A percentile compares a stretch with the other conserved stretches of the same genome.
These are phyloP conservation scores for Candida golubevii DNA, from an alignment of 805 yeast species.

Conservation along the genomic window DNA sequence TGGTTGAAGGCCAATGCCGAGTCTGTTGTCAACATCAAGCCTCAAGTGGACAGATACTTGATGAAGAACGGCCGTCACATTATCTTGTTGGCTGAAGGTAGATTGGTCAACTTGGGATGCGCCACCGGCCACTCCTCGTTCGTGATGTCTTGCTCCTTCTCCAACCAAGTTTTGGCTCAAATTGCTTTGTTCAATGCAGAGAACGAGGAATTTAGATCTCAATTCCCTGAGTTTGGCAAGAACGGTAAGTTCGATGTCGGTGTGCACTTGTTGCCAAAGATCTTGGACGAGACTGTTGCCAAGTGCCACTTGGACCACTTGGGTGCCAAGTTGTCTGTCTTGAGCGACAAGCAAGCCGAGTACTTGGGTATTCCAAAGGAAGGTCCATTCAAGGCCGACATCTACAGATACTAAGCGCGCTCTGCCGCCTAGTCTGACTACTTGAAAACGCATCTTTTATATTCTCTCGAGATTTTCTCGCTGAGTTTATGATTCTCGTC, in stretches of 20 bases:
- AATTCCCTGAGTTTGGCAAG: constrained; percentile 86
- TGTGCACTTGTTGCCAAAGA: constrained; percentile 96
- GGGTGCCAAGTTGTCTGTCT: constrained; percentile 79
- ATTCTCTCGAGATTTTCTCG: background rate
- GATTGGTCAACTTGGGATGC: constrained; percentile 98
- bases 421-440: background rate
- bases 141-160: constrained; percentile 99
- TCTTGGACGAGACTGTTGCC: constrained; percentile 98
- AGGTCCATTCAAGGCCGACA: constrained; percentile 98
- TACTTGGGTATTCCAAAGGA: constrained; percentile 86
- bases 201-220: constrained; percentile 71
- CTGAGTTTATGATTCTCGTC: too few relatives aligned
- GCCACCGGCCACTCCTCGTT: constrained; percentile 99
- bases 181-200: constrained; percentile 75
- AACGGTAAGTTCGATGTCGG: constrained; percentile 87
- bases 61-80: constrained; percentile 86
- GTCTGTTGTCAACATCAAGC: constrained; percentile 95
- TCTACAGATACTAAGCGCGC: constrained; percentile 81
- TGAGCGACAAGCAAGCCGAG: constrained; percentile 80
- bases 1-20: constrained; percentile 94
- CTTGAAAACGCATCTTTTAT: constrained; percentile 13
- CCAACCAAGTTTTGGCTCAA: constrained; percentile 99
- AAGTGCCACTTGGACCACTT: constrained; percentile 92
- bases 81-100: constrained; percentile 97
- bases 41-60: constrained; percentile 97